phyloP scores from a whole-genome alignment of 2,329 filamentous ascomycete species.

The Monosporascus cannonballus region DNA sequence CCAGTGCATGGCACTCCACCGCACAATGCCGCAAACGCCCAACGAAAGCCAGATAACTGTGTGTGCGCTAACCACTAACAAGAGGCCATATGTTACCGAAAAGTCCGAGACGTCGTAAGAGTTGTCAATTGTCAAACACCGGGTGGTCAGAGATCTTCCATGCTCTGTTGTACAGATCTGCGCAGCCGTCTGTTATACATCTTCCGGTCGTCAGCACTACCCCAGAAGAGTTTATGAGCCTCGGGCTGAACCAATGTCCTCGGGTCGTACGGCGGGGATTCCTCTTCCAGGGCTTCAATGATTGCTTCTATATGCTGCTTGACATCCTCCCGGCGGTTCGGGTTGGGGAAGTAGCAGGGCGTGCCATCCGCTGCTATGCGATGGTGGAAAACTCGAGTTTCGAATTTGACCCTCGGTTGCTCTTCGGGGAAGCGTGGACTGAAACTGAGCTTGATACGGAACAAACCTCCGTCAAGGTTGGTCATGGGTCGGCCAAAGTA shows the following conservation, averaged over 20 bases:
- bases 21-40: no score
- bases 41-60: no score
- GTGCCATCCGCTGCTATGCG: slow-evolving; percentile 75
- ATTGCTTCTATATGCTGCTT: slow-evolving; percentile 79
- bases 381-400: slow-evolving; percentile 82
- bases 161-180: slow-evolving; percentile 65
- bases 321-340: slow-evolving; percentile 63
- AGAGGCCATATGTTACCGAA: not conserved
- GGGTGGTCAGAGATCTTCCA: slow-evolving; percentile 43
- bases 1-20: no score
- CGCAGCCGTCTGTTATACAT: slow-evolving; percentile 76
- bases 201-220: slow-evolving; percentile 70
- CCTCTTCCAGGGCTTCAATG: slow-evolving; percentile 77
- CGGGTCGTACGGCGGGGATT: slow-evolving; percentile 82
- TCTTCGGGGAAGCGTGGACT: slow-evolving; percentile 83
- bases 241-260: slow-evolving; percentile 81
- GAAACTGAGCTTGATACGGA: slow-evolving; percentile 72
- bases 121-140: slow-evolving; percentile 1
- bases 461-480: slow-evolving; percentile 85
- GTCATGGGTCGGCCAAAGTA: slow-evolving; percentile 92
- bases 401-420: slow-evolving; percentile 76
- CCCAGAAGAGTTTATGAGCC: slow-evolving; percentile 84
- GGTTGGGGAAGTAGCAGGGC: slow-evolving; percentile 70
- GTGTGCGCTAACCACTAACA: not conserved
- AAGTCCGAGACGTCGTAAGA: not conserved